Conservation (phyloP, 2,329 filamentous ascomycete genomes). For the Dactylonectria estremocensis region DNA sequence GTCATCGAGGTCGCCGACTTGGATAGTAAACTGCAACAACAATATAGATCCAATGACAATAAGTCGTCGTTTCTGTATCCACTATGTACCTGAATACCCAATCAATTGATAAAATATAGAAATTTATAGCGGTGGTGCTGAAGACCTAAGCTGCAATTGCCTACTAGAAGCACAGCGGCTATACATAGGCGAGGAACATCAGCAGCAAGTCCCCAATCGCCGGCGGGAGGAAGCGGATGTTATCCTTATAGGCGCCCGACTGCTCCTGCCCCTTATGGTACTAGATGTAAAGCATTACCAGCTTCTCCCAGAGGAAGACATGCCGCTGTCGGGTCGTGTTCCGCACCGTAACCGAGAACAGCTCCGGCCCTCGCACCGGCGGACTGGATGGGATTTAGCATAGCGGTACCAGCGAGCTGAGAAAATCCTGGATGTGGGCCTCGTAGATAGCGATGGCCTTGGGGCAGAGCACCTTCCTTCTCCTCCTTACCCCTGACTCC, state of each 20-base stretch:
- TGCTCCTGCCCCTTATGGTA: slow-evolving; percentile 15
- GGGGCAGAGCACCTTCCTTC: not conserved
- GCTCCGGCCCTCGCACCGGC: not conserved
- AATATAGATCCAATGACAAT: too few species aligned
- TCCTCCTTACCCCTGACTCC: slow-evolving; percentile 5
- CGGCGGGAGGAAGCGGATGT: slow-evolving; percentile 3
- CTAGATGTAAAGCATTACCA: not conserved
- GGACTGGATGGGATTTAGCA: not conserved
- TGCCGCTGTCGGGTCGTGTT: not conserved
- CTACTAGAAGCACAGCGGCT: too few species aligned
- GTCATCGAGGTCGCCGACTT: too few species aligned
- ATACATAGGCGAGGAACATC: not conserved
- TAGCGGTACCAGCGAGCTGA: not conserved
- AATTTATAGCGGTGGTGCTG: too few species aligned
- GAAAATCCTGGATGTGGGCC: slow-evolving; percentile 13
- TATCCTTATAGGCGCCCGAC: slow-evolving; percentile 1
- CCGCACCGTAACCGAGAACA: not conserved
- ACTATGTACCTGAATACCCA: too few species aligned
- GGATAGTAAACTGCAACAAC: too few species aligned
- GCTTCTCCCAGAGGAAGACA: not conserved
- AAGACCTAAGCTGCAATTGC: too few species aligned
- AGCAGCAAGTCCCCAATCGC: slow-evolving; percentile 14
- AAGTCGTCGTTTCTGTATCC: too few species aligned
- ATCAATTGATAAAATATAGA: too few species aligned
- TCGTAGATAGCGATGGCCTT: slow-evolving; percentile 15